Evolutionary conservation across 805 yeast genomes (phyloP).

Genomic region (Ogataea siamensis): DNA sequence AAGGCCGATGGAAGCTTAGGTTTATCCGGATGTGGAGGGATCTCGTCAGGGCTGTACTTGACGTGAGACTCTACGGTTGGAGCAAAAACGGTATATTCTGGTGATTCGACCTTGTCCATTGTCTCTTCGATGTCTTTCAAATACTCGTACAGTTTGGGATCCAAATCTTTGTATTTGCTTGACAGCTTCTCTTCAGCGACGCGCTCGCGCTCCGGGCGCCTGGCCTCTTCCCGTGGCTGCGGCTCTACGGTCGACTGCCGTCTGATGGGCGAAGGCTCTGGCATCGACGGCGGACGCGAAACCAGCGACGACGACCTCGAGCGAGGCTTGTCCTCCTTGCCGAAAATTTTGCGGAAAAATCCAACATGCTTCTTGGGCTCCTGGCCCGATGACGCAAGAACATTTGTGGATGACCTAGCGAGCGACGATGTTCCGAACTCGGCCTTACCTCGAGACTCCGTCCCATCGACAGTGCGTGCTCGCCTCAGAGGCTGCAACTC

Average conservation of each 20-base stretch:
- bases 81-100: conserved; percentile 23
- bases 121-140: conserved; percentile 32
- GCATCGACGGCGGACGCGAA: not conserved
- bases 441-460: conserved; percentile 12
- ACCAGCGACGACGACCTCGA: conserved; percentile 12
- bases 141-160: conserved; percentile 48
- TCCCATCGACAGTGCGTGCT: conserved; percentile 29
- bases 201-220: not conserved
- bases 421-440: conserved; percentile 12
- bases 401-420: conserved; percentile 31
- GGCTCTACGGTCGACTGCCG: not conserved
- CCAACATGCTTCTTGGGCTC: conserved; percentile 22
- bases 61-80: conserved; percentile 26
- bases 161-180: conserved; percentile 33
- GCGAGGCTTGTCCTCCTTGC: conserved; percentile 18
- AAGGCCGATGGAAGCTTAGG: conserved; percentile 52
- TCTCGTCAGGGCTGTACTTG: conserved; percentile 39
- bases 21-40: conserved; percentile 50
- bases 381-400: conserved; percentile 4
- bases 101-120: conserved; percentile 1
- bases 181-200: conserved; percentile 15
- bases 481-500: conserved; percentile 20
- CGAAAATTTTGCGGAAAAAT: conserved; percentile 26
- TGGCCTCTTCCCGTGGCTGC: not conserved
- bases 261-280: no score